A percentile compares a stretch with the other conserved stretches of the same genome.
Evolutionary conservation across 345 rosid genomes (phyloP).

Genomic region (Sonneratia alba): DNA sequence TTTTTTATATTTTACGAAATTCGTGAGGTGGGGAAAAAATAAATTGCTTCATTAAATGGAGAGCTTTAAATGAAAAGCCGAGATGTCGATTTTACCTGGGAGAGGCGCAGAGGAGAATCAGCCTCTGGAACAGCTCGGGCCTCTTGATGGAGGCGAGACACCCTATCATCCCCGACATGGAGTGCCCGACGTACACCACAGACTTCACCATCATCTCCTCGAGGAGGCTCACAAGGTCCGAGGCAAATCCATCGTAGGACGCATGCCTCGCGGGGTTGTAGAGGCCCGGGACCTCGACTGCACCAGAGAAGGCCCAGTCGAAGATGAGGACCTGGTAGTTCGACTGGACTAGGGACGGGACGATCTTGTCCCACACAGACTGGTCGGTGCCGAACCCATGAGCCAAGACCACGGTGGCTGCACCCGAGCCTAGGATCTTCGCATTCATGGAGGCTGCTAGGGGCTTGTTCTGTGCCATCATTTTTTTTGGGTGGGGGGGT

Average conservation of each 20-base stretch:
- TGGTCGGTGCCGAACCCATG: conserved; percentile 20
- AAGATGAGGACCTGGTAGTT: conserved; percentile 13
- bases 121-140: conserved; percentile 17
- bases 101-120: conserved; percentile 12
- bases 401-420: conserved; percentile 13
- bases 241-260: conserved; percentile 10
- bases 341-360: conserved; percentile 6
- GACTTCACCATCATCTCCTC: conserved; percentile 11
- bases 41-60: not conserved
- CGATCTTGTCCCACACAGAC: conserved; percentile 17
- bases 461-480: conserved; percentile 8
- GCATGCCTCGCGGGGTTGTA: conserved; percentile 11
- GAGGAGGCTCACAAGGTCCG: conserved; percentile 9
- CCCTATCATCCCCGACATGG: conserved; percentile 22
- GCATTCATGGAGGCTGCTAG: conserved; percentile 17
- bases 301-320: conserved; percentile 21
- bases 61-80: not conserved
- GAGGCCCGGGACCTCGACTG: conserved; percentile 7
- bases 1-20: too few relatives aligned
- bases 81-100: conserved; percentile 9
- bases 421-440: conserved; percentile 14
- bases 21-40: not conserved
- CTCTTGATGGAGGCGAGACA: conserved; percentile 19
- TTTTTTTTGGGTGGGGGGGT: not conserved
- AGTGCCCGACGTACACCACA: conserved; percentile 14